Percentiles rank a stretch among this genome's conserved stretches.
These are phyloP conservation scores for Grosmannia penicillata DNA, from an alignment of 2,329 filamentous ascomycete species.

Conservation along the genomic window DNA sequence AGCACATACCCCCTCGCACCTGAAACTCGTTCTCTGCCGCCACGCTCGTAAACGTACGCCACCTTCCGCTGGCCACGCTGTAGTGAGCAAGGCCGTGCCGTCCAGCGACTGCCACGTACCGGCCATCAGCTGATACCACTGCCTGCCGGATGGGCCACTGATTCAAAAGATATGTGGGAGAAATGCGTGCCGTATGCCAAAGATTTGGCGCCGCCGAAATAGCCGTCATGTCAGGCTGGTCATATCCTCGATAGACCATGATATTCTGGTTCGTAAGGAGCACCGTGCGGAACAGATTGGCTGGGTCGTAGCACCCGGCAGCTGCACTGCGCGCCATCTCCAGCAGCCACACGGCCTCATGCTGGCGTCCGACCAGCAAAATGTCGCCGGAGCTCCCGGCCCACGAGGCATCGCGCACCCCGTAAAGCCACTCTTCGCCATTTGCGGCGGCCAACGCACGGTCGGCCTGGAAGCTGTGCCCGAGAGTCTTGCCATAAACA, in stretches of 20 bases:
- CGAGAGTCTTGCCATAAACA: conserved; percentile 84
- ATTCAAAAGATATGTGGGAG: conserved; percentile 67
- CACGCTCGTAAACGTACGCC: conserved; percentile 83
- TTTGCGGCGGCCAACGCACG: conserved; percentile 47
- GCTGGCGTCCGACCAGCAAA: conserved; percentile 53
- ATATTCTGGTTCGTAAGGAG: conserved; percentile 78
- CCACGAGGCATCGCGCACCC: conserved; percentile 69
- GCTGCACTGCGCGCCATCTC: conserved; percentile 93
- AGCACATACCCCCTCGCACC: conserved; percentile 92
- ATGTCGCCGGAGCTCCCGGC: conserved; percentile 78
- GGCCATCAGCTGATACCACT: conserved; percentile 79
- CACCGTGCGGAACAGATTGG: conserved; percentile 79
- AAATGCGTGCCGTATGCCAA: conserved; percentile 90
- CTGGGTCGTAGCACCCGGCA: conserved; percentile 77
- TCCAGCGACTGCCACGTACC: conserved; percentile 94
- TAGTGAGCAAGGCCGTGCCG: conserved; percentile 87
- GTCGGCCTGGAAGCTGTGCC: conserved; percentile 68
- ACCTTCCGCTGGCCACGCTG: conserved; percentile 82
- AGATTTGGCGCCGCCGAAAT: conserved; percentile 83
- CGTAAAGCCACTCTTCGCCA: conserved; percentile 71
- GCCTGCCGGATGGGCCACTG: conserved; percentile 88
- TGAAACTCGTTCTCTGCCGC: conserved; percentile 79
- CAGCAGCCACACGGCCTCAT: conserved; percentile 70
- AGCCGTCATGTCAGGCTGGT: conserved; percentile 76
- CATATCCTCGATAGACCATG: conserved; percentile 87